phyloP scores from a whole-genome alignment of 805 yeast species.

The Dipodascopsis uninucleata region DNA sequence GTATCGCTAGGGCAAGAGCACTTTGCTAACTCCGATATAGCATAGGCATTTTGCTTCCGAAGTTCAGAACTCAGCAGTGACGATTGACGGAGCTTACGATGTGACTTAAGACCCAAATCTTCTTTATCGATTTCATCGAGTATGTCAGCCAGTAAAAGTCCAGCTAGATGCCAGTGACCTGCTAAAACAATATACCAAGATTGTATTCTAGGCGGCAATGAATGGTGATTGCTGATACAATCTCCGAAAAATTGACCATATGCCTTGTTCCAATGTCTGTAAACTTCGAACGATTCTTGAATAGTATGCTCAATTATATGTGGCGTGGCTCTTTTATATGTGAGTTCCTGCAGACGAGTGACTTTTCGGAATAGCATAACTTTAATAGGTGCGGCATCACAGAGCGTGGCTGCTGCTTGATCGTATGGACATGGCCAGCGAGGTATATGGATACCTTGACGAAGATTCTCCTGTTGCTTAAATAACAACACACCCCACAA shows the following conservation, averaged over 20 bases:
- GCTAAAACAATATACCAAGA: background rate
- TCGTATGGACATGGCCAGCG: constrained; percentile 3
- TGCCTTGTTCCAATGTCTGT: background rate
- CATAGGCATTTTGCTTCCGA: too few relatives aligned
- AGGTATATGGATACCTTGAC: background rate
- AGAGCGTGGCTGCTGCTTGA: background rate
- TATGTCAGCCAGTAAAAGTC: background rate
- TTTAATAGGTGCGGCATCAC: background rate
- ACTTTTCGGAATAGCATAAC: constrained; percentile 2
- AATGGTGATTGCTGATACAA: background rate
- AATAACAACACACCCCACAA: too few relatives aligned
- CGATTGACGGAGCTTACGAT: too few relatives aligned
- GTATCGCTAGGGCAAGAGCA: too few relatives aligned
- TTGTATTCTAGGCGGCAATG: background rate
- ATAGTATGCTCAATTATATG: too few relatives aligned
- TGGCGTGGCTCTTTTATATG: too few relatives aligned
- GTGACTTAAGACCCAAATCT: background rate
- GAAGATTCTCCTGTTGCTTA: too few relatives aligned
- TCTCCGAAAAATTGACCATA: background rate
- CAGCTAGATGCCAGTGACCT: constrained; percentile 1
- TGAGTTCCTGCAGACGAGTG: background rate
- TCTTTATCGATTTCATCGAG: background rate
- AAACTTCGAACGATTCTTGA: too few relatives aligned
- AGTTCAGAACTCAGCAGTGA: too few relatives aligned
- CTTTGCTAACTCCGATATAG: too few relatives aligned